Conservation (phyloP, 2,329 filamentous ascomycete species). For the Venturia nashicola region DNA sequence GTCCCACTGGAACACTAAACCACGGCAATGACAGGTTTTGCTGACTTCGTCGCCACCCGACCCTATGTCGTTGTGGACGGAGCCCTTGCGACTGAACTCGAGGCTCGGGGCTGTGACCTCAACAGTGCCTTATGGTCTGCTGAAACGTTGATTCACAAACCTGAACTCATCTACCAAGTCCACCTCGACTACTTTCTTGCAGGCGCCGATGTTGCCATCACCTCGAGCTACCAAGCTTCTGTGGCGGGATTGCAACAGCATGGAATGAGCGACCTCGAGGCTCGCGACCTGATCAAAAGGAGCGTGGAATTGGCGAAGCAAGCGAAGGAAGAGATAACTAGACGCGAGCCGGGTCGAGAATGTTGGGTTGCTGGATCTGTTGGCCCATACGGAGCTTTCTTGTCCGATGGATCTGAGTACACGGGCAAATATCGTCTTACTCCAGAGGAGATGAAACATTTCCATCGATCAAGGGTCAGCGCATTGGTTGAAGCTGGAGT, state of each 20-base stretch:
- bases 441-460: conserved; percentile 23
- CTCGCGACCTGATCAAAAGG: conserved; percentile 23
- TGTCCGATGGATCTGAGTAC: conserved; percentile 35
- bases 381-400: conserved; percentile 35
- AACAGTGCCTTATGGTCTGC: conserved; percentile 34
- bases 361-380: conserved; percentile 30
- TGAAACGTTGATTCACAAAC: conserved; percentile 26
- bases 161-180: conserved; percentile 28
- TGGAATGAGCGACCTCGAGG: conserved; percentile 20
- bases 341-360: background rate
- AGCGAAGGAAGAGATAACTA: conserved; percentile 23
- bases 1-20: too few relatives aligned
- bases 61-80: conserved; percentile 27
- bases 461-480: conserved; percentile 31
- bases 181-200: conserved; percentile 33
- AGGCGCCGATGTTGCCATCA: conserved; percentile 35
- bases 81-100: conserved; percentile 35
- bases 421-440: conserved; percentile 27
- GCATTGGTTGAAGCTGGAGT: conserved; percentile 29
- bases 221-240: conserved; percentile 36
- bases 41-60: background rate
- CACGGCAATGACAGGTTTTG: background rate
- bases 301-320: conserved; percentile 29
- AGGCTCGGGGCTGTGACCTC: conserved; percentile 30
- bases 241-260: conserved; percentile 27